Conservation (phyloP, 2,329 filamentous ascomycete species). For the Claviceps capensis region DNA sequence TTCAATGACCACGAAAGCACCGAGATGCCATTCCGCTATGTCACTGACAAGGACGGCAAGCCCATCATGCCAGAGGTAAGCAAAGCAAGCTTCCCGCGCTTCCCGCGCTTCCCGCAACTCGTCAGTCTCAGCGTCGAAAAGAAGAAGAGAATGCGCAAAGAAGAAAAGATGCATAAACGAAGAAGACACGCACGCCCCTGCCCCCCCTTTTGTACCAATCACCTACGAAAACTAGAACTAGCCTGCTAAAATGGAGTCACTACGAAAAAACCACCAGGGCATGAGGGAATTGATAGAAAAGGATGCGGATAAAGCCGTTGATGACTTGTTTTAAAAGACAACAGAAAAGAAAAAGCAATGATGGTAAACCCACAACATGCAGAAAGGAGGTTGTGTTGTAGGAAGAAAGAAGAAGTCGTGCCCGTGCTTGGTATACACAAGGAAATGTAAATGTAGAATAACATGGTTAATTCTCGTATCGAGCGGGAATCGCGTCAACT, state of each 20-base stretch:
- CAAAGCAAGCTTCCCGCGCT: too few species aligned
- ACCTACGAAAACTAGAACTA: not conserved
- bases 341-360: not conserved
- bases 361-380: not conserved
- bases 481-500: not conserved
- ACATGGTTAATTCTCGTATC: not conserved
- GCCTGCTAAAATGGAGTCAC: slow-evolving; percentile 12
- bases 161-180: not conserved
- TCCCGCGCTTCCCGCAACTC: not conserved
- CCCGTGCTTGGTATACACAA: not conserved
- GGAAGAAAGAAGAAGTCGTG: not conserved
- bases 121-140: not conserved
- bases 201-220: too few species aligned
- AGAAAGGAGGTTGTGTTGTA: not conserved
- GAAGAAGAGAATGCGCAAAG: not conserved
- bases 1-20: slow-evolving; percentile 89
- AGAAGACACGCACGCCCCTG: too few species aligned
- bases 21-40: slow-evolving; percentile 96
- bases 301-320: slow-evolving; percentile 83
- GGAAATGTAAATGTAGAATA: too few species aligned
- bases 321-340: slow-evolving; percentile 56
- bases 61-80: slow-evolving; percentile 85
- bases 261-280: slow-evolving; percentile 40
- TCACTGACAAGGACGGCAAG: slow-evolving; percentile 57
- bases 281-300: slow-evolving; percentile 91